Evolutionary conservation across 805 yeast species (phyloP).

Genomic region (Ogataea allantospora): DNA sequence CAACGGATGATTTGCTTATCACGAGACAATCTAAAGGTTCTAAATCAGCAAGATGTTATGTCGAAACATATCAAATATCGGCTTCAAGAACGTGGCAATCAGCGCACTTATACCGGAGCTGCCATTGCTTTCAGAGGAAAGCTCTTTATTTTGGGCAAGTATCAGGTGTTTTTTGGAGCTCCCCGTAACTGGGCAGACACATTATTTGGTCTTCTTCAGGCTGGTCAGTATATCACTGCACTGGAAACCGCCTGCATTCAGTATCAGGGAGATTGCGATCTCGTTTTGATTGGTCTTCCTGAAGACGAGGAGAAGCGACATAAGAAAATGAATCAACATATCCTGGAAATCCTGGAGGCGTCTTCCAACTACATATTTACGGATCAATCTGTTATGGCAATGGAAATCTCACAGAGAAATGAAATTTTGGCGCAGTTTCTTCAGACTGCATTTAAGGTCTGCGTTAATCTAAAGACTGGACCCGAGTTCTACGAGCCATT

Average conservation of each 20-base stretch:
- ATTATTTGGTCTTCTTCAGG: slow-evolving; percentile 45
- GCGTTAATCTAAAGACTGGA: slow-evolving; percentile 37
- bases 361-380: slow-evolving; percentile 45
- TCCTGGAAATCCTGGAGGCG: slow-evolving; percentile 57
- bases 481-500: slow-evolving; percentile 42
- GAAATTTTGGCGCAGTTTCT: slow-evolving; percentile 34
- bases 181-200: slow-evolving; percentile 70
- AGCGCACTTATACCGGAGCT: slow-evolving; percentile 28
- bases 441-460: slow-evolving; percentile 39
- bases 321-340: slow-evolving; percentile 46
- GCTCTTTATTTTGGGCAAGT: slow-evolving; percentile 51
- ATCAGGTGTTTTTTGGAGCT: slow-evolving; percentile 56
- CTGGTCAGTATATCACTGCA: slow-evolving; percentile 53
- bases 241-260: slow-evolving; percentile 53
- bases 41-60: slow-evolving; percentile 38
- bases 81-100: slow-evolving; percentile 12
- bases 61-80: slow-evolving; percentile 37
- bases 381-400: slow-evolving; percentile 15
- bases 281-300: slow-evolving; percentile 60
- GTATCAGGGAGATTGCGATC: slow-evolving; percentile 48
- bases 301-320: slow-evolving; percentile 42
- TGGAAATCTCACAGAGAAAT: slow-evolving; percentile 4
- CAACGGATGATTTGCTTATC: slow-evolving; percentile 45
- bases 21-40: slow-evolving; percentile 37
- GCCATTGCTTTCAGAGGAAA: slow-evolving; percentile 42